Evolutionary conservation across 2,329 filamentous ascomycete species (phyloP), one percentile per base, ranked within the genome.

Genomic region (Penicillium corylophilum): DNA sequence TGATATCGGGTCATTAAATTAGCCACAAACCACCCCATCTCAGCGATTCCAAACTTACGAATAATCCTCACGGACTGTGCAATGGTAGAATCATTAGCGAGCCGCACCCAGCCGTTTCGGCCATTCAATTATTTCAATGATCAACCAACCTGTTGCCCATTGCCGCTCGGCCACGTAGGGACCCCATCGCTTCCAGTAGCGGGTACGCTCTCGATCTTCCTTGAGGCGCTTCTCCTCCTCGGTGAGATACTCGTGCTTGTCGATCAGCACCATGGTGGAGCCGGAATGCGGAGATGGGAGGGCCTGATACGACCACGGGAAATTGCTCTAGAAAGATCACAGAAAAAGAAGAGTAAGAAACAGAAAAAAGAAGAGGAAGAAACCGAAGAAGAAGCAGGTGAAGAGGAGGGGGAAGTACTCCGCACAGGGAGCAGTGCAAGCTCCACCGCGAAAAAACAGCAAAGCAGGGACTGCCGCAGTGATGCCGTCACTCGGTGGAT

Each of bases 141-240:
- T 23, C 18, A 45, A 66, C 82, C 69, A 76, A 88, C 89, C 91
- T 62, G 91, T 96, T 51, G 92, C 91, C 93, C 93, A 96, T 78
- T 96, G 92, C 68, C 92, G 82, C 78, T 97, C 93, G 49, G 92
- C 85, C 64, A 95, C 87, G 68, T 96, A 97, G 22, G 92, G 87
- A 49, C 93, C 93, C 91, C 92, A 96, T 84, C 88, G 90, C 83
- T 97, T 97, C 93, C 93, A 97, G 78, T 97, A 97, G 72, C 90
- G 93, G 60, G 76, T 82, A 58, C 87, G 86, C 59, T 93, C 84
- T 53, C 86, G 84, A 74, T 97, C 93, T 68, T 96, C 85, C 68
- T 88, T 87, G 63, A 97, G 82, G 44, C 94, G 87, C 73, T 88
- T 88, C 79, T 97, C 93, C 76, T 97, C 93, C 73, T 89, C 86